phyloP scores from a whole-genome alignment of 139 green algal genomes.

The Marvania coccoides region DNA sequence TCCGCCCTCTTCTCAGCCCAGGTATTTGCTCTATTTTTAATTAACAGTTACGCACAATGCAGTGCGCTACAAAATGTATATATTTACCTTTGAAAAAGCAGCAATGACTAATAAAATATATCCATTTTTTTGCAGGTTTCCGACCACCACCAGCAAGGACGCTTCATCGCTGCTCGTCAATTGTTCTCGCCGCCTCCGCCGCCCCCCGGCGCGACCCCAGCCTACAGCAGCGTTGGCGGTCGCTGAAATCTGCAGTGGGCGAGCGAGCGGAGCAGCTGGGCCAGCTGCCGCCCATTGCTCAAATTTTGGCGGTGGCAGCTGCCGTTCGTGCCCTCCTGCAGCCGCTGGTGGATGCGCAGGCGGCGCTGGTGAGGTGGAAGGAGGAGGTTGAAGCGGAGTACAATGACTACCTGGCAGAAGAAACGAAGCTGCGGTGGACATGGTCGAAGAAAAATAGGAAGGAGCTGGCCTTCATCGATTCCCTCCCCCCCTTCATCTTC shows the following conservation, averaged over 20 bases:
- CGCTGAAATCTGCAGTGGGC: neutral
- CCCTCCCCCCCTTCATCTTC: slow-evolving; percentile 7
- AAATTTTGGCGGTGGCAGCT: neutral
- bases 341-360: neutral
- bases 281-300: neutral
- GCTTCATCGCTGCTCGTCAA: too few relatives aligned
- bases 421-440: slow-evolving; percentile 34
- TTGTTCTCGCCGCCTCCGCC: neutral
- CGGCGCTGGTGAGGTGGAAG: neutral
- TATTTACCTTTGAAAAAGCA: too few relatives aligned
- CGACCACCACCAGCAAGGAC: neutral
- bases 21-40: too few relatives aligned
- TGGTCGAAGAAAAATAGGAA: slow-evolving; percentile 19
- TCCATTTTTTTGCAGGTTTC: too few relatives aligned
- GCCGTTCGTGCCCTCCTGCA: neutral
- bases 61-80: too few relatives aligned
- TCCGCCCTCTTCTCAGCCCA: too few relatives aligned
- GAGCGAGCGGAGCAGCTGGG: neutral
- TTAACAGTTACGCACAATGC: too few relatives aligned
- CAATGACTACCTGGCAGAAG: slow-evolving; percentile 25
- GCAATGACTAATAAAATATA: too few relatives aligned
- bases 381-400: slow-evolving; percentile 1
- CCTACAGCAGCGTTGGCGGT: neutral
- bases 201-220: neutral
- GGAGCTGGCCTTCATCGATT: slow-evolving; percentile 21